Evolutionary conservation across 768 basidiomycete species (phyloP).

Genomic region (Bullera alba): DNA sequence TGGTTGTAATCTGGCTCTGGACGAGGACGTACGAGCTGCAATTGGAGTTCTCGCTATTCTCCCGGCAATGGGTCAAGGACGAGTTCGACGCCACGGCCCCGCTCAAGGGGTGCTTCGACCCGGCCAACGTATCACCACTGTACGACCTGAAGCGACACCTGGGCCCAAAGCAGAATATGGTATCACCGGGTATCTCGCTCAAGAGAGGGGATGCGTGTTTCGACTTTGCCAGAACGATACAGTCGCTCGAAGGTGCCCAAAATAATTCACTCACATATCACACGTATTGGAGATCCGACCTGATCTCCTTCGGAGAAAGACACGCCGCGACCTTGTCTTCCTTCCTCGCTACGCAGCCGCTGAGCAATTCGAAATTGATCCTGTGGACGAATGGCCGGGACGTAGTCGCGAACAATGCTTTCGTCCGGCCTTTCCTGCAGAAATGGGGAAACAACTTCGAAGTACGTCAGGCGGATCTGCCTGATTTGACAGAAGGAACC

Average conservation of each 20-base stretch:
- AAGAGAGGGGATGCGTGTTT: constrained; percentile 82
- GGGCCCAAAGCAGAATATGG: constrained; percentile 59
- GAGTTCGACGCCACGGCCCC: constrained; percentile 64
- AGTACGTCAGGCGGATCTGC: constrained; percentile 63
- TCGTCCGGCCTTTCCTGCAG: constrained; percentile 57
- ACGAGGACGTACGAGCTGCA: constrained; percentile 58
- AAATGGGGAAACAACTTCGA: constrained; percentile 67
- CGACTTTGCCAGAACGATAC: constrained; percentile 79
- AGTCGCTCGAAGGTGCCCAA: constrained; percentile 33
- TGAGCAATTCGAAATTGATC: constrained; percentile 58
- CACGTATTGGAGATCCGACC: constrained; percentile 89
- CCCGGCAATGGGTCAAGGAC: constrained; percentile 62
- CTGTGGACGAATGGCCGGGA: constrained; percentile 83
- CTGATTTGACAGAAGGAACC: constrained; percentile 64
- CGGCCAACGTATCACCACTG: constrained; percentile 28
- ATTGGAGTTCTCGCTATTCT: constrained; percentile 74
- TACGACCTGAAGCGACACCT: constrained; percentile 34
- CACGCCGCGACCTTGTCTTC: constrained; percentile 89
- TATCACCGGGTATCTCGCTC: constrained; percentile 75
- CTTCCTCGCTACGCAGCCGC: constrained; percentile 85
- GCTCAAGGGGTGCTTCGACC: constrained; percentile 46
- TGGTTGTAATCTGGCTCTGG: constrained; percentile 48
- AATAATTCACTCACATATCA: constrained; percentile 60
- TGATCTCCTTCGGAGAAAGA: constrained; percentile 68
- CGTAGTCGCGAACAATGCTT: constrained; percentile 47